Conservation (phyloP, 2,329 filamentous ascomycete genomes). For the Epichloe baconii region DNA sequence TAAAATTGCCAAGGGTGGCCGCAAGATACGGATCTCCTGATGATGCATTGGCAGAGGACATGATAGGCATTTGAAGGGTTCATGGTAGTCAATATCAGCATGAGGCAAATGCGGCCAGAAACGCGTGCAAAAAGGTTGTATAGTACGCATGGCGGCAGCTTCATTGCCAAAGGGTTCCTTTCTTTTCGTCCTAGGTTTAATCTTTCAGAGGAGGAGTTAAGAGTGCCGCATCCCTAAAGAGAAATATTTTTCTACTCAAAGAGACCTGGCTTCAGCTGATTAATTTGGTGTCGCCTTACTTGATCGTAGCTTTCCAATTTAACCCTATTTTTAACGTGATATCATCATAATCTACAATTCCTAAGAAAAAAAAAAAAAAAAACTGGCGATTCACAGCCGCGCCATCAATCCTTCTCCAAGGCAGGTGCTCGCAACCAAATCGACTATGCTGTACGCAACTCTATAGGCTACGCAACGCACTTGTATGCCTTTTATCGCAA, state of each 20-base stretch:
- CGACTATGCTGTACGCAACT: neutral
- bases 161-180: neutral
- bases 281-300: neutral
- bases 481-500: no score
- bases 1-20: conserved; percentile 41
- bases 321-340: conserved; percentile 1
- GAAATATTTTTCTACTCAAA: neutral
- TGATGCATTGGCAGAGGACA: neutral
- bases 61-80: neutral
- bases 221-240: neutral
- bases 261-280: neutral
- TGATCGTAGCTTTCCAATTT: neutral
- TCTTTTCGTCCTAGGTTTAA: neutral
- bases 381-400: no score
- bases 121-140: neutral
- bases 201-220: neutral
- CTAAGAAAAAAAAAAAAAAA: no score
- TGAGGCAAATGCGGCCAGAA: neutral
- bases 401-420: neutral
- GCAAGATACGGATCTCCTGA: conserved; percentile 29
- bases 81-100: neutral
- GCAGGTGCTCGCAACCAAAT: neutral
- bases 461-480: no score
- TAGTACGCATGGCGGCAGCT: neutral
- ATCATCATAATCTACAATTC: conserved; percentile 5